A percentile compares a stretch with the other conserved stretches of the same genome.
These are phyloP conservation scores for Lactarius psammicola DNA, from an alignment of 768 basidiomycete species.

Conservation along the genomic window DNA sequence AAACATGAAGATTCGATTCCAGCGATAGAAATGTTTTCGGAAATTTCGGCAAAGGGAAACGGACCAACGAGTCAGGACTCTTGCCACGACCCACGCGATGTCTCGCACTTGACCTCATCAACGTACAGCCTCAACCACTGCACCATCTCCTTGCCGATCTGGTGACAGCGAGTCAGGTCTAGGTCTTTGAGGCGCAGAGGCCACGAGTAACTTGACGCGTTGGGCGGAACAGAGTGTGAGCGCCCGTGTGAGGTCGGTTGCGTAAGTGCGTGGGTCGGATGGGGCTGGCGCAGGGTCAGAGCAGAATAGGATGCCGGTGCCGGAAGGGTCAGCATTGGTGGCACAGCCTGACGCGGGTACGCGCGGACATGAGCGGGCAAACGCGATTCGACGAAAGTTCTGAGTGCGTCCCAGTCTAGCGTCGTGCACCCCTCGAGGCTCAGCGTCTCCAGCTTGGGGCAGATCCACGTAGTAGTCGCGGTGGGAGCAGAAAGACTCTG, in stretches of 20 bases:
- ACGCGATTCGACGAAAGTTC: constrained; percentile 72
- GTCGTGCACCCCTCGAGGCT: constrained; percentile 72
- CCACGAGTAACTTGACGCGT: constrained; percentile 38
- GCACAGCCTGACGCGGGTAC: constrained; percentile 31
- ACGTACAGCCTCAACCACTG: constrained; percentile 88
- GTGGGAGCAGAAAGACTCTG: constrained; percentile 62
- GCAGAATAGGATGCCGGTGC: constrained; percentile 31
- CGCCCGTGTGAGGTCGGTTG: constrained; percentile 37
- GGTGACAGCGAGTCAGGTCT: constrained; percentile 75
- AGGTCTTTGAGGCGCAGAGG: constrained; percentile 55
- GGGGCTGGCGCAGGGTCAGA: constrained; percentile 32
- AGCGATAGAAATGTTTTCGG: neutral
- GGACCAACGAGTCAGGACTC: constrained; percentile 39
- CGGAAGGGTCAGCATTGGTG: constrained; percentile 28
- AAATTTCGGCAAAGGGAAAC: neutral
- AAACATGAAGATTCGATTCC: neutral
- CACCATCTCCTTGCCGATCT: constrained; percentile 83
- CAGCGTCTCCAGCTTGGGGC: constrained; percentile 64
- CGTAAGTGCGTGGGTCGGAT: constrained; percentile 37
- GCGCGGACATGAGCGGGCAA: constrained; percentile 42
- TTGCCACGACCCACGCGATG: constrained; percentile 66
- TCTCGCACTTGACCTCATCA: constrained; percentile 70
- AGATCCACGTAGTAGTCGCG: constrained; percentile 65
- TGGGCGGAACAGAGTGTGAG: constrained; percentile 35
- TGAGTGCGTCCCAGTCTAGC: constrained; percentile 77